These are phyloP conservation scores for Cocos nucifera DNA, from an alignment of 176 grass and related monocot genomes.

Conservation along the genomic window DNA sequence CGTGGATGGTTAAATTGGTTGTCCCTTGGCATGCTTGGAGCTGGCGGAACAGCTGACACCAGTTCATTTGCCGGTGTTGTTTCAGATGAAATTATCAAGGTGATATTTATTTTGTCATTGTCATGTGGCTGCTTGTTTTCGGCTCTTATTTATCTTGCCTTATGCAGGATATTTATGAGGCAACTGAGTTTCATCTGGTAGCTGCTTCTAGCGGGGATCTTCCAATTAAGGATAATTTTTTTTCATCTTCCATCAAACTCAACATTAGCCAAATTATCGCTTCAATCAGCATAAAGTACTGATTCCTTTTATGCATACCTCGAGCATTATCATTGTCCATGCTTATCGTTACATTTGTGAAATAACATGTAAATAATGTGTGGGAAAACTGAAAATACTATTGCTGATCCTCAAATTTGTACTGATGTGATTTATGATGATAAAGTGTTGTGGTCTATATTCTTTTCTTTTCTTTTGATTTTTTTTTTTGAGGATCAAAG, in stretches of 20 bases:
- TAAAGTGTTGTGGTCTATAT: too few relatives aligned
- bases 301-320: constrained; percentile 21
- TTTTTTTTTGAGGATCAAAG: too few relatives aligned
- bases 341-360: not conserved
- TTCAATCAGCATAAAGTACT: constrained; percentile 52
- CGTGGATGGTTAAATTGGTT: constrained; percentile 95
- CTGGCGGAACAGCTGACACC: constrained; percentile 73
- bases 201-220: constrained; percentile 45
- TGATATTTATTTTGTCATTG: constrained; percentile 19
- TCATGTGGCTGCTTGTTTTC: constrained; percentile 1
- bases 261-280: constrained; percentile 44
- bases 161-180: constrained; percentile 87
- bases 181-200: constrained; percentile 80
- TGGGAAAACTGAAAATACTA: too few relatives aligned
- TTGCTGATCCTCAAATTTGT: too few relatives aligned
- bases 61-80: constrained; percentile 89
- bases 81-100: constrained; percentile 99
- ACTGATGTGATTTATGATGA: too few relatives aligned
- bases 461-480: too few relatives aligned
- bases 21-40: constrained; percentile 98
- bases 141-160: constrained; percentile 19
- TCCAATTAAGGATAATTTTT: constrained; percentile 48
- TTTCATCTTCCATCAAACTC: constrained; percentile 49
- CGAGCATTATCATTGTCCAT: not conserved
- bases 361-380: too few relatives aligned